phyloP scores from a whole-genome alignment of 306 rosid genomes.

The Casuarina cunninghamiana region DNA sequence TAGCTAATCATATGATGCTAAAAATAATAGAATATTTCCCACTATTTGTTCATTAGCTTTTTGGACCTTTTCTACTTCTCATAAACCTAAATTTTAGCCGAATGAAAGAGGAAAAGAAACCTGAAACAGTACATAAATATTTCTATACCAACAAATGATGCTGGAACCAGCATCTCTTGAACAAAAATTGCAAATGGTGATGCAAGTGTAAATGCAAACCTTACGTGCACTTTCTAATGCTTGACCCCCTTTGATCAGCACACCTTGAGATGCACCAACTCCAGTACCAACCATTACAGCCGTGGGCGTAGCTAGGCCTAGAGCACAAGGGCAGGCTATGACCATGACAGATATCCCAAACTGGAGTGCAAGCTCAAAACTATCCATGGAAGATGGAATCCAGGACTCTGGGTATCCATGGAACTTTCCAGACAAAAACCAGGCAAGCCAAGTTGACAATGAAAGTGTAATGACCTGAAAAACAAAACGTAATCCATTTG shows the following conservation, averaged over 20 bases:
- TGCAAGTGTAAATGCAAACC: slow-evolving; percentile 36
- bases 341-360: slow-evolving; percentile 93
- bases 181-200: background rate
- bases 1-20: too few relatives aligned
- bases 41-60: too few relatives aligned
- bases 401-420: slow-evolving; percentile 68
- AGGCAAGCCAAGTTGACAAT: slow-evolving; percentile 66
- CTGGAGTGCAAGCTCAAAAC: slow-evolving; percentile 87
- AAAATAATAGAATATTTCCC: too few relatives aligned
- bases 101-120: background rate
- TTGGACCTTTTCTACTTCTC: background rate
- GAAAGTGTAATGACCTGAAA: slow-evolving; percentile 66
- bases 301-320: slow-evolving; percentile 90
- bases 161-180: background rate
- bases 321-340: slow-evolving; percentile 94
- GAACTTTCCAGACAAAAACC: slow-evolving; percentile 72
- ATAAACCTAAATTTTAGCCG: background rate
- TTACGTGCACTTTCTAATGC: slow-evolving; percentile 84
- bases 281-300: slow-evolving; percentile 96
- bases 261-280: slow-evolving; percentile 90
- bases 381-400: slow-evolving; percentile 70
- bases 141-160: background rate
- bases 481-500: background rate
- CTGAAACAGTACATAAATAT: background rate
- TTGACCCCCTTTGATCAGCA: slow-evolving; percentile 83